Evolutionary conservation across 2,329 filamentous ascomycete species (phyloP).

Genomic region (Cladosporium colombiae): DNA sequence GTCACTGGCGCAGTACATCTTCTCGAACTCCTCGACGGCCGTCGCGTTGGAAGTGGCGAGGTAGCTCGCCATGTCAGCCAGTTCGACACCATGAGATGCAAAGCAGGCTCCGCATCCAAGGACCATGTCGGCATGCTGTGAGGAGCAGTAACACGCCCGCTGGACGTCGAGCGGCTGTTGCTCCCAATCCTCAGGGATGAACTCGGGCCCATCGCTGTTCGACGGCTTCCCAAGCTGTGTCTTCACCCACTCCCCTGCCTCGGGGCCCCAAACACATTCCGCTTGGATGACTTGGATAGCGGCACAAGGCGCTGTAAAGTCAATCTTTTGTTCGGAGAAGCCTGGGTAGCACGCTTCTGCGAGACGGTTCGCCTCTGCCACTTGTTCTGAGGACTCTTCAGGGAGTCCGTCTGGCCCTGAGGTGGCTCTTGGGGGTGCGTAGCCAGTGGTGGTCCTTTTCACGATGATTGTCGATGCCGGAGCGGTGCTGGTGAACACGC

Average conservation of each 20-base stretch:
- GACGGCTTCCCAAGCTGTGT: background rate
- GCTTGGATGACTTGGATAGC: background rate
- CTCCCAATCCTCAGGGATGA: background rate
- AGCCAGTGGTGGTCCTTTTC: background rate
- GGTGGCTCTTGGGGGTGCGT: background rate
- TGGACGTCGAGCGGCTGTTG: background rate
- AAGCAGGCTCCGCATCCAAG: background rate
- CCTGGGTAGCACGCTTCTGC: background rate
- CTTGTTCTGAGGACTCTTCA: background rate
- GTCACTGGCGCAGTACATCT: background rate
- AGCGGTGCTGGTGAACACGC: background rate
- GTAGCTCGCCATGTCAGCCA: too few relatives aligned
- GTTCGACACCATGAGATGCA: background rate
- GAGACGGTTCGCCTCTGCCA: background rate
- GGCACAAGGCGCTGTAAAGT: background rate
- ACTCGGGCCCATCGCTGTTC: background rate
- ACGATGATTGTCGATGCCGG: background rate
- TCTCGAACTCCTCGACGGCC: background rate
- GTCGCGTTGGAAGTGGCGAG: background rate
- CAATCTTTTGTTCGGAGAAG: background rate
- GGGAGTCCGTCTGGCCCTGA: background rate
- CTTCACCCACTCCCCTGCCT: background rate
- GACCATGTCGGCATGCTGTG: background rate
- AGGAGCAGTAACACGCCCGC: background rate
- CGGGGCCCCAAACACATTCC: constrained; percentile 1